Conservation (phyloP, 257 asterid genomes). For the Solanum virginianum region DNA sequence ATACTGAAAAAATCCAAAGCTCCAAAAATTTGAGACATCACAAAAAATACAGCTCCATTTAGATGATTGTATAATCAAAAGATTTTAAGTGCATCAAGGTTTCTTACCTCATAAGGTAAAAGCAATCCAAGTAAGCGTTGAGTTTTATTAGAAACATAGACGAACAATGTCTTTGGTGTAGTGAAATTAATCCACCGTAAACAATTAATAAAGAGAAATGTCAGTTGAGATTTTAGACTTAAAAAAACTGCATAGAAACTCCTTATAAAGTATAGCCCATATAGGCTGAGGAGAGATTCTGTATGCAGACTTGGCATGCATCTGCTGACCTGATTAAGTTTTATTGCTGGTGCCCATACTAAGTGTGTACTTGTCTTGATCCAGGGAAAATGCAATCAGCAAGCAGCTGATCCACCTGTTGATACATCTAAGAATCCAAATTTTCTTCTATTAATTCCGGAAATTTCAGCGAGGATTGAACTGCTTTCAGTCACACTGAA, state of each 20-base stretch:
- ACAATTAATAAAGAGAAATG: not conserved
- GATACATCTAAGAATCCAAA: slow-evolving; percentile 70
- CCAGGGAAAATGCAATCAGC: slow-evolving; percentile 69
- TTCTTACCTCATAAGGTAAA: slow-evolving; percentile 70
- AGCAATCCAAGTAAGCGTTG: slow-evolving; percentile 85
- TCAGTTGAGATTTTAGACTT: not conserved
- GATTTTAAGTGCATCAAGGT: not conserved
- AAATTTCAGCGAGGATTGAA: slow-evolving; percentile 66
- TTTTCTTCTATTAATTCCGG: slow-evolving; percentile 82
- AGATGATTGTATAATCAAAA: not conserved
- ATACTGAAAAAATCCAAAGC: slow-evolving; percentile 29
- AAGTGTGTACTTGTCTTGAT: slow-evolving; percentile 1
- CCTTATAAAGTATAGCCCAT: not conserved
- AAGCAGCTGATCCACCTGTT: slow-evolving; percentile 50
- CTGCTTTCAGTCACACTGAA: slow-evolving; percentile 61
- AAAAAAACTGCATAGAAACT: not conserved
- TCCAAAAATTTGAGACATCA: not conserved
- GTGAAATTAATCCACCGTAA: slow-evolving; percentile 86
- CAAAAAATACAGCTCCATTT: not conserved
- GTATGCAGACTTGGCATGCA: too few relatives aligned
- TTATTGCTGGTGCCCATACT: not conserved
- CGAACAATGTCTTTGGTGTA: slow-evolving; percentile 76
- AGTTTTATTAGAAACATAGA: slow-evolving; percentile 73
- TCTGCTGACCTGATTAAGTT: too few relatives aligned
- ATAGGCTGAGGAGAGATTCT: not conserved